Conservation (phyloP, 208 protist genomes). For the Trypanosoma melophagium region DNA sequence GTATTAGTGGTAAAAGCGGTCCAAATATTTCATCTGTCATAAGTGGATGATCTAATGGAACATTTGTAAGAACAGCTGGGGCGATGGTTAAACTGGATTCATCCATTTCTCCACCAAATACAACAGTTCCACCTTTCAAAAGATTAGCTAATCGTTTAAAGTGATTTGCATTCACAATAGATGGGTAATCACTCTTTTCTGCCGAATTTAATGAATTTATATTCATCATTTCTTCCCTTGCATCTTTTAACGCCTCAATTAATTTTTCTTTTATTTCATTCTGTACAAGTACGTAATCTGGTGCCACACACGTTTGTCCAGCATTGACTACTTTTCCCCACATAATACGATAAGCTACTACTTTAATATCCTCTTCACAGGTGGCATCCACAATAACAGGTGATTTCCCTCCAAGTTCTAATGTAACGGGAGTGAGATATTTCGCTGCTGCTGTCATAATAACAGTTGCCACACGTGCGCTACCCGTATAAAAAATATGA, state of each 20-base stretch:
- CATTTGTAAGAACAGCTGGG: constrained; percentile 81
- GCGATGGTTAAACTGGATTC: constrained; percentile 53
- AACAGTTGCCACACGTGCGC: constrained; percentile 56
- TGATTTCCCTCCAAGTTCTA: constrained; percentile 95
- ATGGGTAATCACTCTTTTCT: constrained; percentile 25
- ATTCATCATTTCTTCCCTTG: constrained; percentile 27
- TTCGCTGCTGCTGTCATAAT: constrained; percentile 82
- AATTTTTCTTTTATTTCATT: constrained; percentile 44
- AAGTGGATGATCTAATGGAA: constrained; percentile 34
- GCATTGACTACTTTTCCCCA: constrained; percentile 82
- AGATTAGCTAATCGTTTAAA: constrained; percentile 45
- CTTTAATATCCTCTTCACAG: constrained; percentile 42
- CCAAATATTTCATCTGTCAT: constrained; percentile 94
- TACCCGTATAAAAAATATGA: constrained; percentile 94
- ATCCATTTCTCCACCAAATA: constrained; percentile 75
- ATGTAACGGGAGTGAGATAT: constrained; percentile 88
- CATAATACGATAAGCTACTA: constrained; percentile 58
- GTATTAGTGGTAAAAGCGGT: constrained; percentile 84
- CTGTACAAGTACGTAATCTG: constrained; percentile 89
- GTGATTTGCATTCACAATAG: constrained; percentile 50
- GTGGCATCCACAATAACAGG: constrained; percentile 82
- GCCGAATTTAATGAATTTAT: constrained; percentile 11
- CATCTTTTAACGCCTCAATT: constrained; percentile 38
- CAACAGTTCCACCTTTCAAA: constrained; percentile 53
- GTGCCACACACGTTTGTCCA: constrained; percentile 90